These are phyloP conservation scores for Centrapalus pauciflorus DNA, from an alignment of 129 eudicot species.

Conservation along the genomic window DNA sequence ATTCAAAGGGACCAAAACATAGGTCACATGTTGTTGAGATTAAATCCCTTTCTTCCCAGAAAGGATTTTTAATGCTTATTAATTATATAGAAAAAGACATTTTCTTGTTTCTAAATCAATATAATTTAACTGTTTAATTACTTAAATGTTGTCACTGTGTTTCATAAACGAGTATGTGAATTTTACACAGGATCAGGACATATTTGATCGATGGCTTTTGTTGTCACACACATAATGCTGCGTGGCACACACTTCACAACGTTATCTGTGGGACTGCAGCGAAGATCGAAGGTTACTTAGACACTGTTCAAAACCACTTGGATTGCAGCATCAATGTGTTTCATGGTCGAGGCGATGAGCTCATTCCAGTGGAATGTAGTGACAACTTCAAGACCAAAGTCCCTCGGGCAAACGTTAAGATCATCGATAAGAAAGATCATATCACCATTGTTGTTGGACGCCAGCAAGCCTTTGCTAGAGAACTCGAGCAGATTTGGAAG, in stretches of 20 bases:
- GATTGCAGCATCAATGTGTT: conserved; percentile 55
- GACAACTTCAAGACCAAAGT: conserved; percentile 57
- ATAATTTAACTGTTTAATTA: background rate
- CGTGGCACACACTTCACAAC: conserved; percentile 97
- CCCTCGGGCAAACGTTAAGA: conserved; percentile 60
- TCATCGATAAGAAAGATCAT: conserved; percentile 73
- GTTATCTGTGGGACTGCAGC: conserved; percentile 84
- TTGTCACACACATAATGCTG: conserved; percentile 90
- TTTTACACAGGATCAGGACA: conserved; percentile 51
- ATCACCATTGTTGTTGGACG: conserved; percentile 86
- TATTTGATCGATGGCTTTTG: conserved; percentile 78
- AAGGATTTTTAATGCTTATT: background rate
- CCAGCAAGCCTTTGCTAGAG: conserved; percentile 75
- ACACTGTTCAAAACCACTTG: conserved; percentile 38
- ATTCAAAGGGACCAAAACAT: background rate
- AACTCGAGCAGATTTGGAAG: conserved; percentile 84
- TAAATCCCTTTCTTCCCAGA: conserved; percentile 3
- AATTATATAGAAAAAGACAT: background rate
- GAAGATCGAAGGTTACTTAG: conserved; percentile 63
- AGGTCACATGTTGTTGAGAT: conserved; percentile 25
- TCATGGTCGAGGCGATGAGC: conserved; percentile 80
- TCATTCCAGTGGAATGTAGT: conserved; percentile 87
- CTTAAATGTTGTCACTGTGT: background rate
- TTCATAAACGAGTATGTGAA: background rate
- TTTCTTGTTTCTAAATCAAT: background rate